Evolutionary conservation across 2,329 filamentous ascomycete genomes (phyloP).

Genomic region (Stylonectria norvegica): DNA sequence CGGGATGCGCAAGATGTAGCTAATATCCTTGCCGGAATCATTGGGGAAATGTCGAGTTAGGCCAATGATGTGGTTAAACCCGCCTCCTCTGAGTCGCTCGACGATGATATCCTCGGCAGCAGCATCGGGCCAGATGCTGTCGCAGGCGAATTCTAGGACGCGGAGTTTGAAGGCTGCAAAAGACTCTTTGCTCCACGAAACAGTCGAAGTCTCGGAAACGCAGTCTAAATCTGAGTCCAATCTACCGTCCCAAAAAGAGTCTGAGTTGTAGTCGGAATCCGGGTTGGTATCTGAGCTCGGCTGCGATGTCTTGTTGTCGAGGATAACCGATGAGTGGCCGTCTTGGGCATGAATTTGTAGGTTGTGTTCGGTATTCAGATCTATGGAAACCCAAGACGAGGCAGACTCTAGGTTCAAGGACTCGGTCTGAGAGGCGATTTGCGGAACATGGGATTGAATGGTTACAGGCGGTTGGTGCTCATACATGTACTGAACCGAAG

Average conservation of each 20-base stretch:
- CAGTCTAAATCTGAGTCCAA: not conserved
- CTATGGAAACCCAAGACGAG: too few species aligned
- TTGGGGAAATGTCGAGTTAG: not conserved
- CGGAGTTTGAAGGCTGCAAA: not conserved
- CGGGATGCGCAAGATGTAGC: slow-evolving; percentile 1
- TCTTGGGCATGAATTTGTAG: too few species aligned
- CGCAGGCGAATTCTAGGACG: not conserved
- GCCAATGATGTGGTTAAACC: slow-evolving; percentile 1
- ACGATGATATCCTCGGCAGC: not conserved
- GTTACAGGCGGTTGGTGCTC: too few species aligned
- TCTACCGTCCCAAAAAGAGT: too few species aligned
- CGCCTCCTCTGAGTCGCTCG: slow-evolving; percentile 1
- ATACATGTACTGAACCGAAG: too few species aligned
- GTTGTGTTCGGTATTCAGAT: too few species aligned
- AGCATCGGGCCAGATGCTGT: not conserved
- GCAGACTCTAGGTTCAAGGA: too few species aligned
- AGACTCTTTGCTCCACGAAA: not conserved
- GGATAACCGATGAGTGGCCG: too few species aligned
- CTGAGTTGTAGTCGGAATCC: not conserved
- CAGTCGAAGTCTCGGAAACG: not conserved
- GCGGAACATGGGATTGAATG: too few species aligned
- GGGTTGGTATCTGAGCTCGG: too few species aligned
- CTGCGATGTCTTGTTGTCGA: too few species aligned
- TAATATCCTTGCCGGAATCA: not conserved
- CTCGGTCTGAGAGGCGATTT: too few species aligned